Percentiles rank a stretch among this genome's conserved stretches.
Evolutionary conservation across 257 asterid genomes (phyloP).

Genomic region (Solanum paucissectum): DNA sequence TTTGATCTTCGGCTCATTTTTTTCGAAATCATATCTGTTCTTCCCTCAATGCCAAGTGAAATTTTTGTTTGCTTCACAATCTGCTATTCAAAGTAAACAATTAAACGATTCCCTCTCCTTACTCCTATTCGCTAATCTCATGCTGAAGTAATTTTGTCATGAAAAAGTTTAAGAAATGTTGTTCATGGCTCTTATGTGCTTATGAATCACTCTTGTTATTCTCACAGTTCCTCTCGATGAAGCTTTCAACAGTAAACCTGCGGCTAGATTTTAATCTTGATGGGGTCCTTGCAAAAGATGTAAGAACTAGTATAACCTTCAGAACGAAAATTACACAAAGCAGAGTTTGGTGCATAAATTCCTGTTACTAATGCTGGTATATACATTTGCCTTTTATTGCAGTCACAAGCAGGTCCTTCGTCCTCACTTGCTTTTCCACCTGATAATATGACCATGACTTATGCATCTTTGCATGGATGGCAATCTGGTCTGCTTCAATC

Average conservation of each 20-base stretch:
- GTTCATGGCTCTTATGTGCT: background rate
- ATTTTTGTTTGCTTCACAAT: background rate
- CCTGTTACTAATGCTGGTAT: background rate
- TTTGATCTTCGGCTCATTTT: background rate
- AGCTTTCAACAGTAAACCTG: constrained; percentile 92
- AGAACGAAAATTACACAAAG: background rate
- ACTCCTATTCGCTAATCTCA: background rate
- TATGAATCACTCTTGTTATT: background rate
- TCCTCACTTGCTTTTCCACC: constrained; percentile 45
- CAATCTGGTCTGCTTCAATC: constrained; percentile 43
- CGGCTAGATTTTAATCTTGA: constrained; percentile 58
- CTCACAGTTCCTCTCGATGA: constrained; percentile 87
- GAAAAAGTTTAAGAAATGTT: background rate
- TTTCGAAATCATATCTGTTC: background rate
- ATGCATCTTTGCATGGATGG: constrained; percentile 42
- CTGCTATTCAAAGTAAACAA: background rate
- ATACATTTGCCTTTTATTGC: background rate
- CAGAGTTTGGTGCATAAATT: background rate
- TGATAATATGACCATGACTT: constrained; percentile 32
- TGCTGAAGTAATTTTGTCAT: background rate
- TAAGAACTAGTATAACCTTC: constrained; percentile 20
- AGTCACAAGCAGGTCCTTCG: constrained; percentile 43
- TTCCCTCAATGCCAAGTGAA: background rate
- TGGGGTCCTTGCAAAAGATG: constrained; percentile 70
- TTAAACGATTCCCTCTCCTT: background rate